Percentiles rank a stretch among this genome's conserved stretches.
Evolutionary conservation across 768 basidiomycete genomes (phyloP).

Genomic region (Pleurotus citrinopileatus): DNA sequence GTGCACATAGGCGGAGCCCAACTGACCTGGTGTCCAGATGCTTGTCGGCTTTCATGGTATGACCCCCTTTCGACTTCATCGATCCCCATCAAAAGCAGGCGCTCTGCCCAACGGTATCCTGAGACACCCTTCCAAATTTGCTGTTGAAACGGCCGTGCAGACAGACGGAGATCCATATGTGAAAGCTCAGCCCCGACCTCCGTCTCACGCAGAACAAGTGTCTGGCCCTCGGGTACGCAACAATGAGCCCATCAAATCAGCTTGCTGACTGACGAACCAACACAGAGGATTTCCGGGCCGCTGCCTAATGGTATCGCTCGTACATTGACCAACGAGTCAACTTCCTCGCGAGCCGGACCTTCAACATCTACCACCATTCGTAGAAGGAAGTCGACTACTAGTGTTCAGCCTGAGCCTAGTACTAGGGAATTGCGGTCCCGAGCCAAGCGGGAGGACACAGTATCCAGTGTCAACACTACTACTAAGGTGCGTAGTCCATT

Average conservation of each 20-base stretch:
- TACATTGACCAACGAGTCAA: constrained; percentile 19
- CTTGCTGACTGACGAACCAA: not conserved
- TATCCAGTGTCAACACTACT: constrained; percentile 35
- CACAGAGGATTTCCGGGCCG: constrained; percentile 14
- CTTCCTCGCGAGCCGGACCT: constrained; percentile 26
- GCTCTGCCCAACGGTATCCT: not conserved
- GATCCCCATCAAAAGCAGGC: not conserved
- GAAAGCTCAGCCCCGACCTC: not conserved
- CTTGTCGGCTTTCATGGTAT: constrained; percentile 21
- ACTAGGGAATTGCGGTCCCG: constrained; percentile 45
- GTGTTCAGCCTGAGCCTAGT: constrained; percentile 29
- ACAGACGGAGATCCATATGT: constrained; percentile 22
- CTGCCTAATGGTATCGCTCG: constrained; percentile 13
- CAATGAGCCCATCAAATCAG: not conserved
- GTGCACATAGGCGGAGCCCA: not conserved
- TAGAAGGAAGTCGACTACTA: constrained; percentile 30
- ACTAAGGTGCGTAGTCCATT: constrained; percentile 28
- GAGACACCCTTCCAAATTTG: constrained; percentile 3
- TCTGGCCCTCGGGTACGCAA: not conserved
- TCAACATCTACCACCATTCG: constrained; percentile 35
- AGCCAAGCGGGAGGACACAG: constrained; percentile 37
- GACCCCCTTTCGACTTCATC: not conserved
- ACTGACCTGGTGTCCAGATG: constrained; percentile 17
- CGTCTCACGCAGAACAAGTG: not conserved
- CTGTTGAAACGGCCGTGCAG: constrained; percentile 22